Evolutionary conservation across 345 rosid genomes (phyloP), one percentile per base, ranked within the genome.

Genomic region (Lumnitzera littorea): DNA sequence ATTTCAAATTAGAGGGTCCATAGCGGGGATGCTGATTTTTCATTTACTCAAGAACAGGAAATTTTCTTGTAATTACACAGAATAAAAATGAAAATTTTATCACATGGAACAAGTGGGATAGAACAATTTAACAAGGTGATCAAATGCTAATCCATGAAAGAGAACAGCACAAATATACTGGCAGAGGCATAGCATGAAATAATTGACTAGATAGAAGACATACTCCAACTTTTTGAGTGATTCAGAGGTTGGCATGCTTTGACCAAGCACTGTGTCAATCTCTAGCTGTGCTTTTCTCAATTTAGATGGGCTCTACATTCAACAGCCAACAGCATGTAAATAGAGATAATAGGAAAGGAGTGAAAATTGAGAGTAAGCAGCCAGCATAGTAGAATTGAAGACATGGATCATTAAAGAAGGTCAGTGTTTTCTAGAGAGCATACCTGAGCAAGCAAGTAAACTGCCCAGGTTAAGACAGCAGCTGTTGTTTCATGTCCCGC

Each of bases 401-500:
- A 36, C 43, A 55, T 60, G 48, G 61, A 7, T 57, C 48, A 15
- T 36, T 13, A 13, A 47, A 1, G 12, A 51, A 67, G 64, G 49
- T 60, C 24, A 25, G 57, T 62, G 15, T 25, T 23, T 11, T 54
- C 20, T 27, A 27, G 31, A 27, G 66, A 60, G 58, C 67, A 73
- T 76, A 89, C 98, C 75, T 91, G 96, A 50, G 94, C 89, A 24
- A 91, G 96, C 63, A 91, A 79, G 84, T 66, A 91, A 71, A 84
- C 82, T 63, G 96, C 92, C 98, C 98, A 91, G 46, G 98, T 91
- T 65, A 91, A 95, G 69, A 91, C 98, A 55, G 96, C 95, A 53
- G 98, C 94, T 43, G 96, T 91, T 50, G 98, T 91, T 78, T 91
- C 98, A 55, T 91, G 98, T 23, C 98, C 96, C 46, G 98, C 96